phyloP scores from a whole-genome alignment of 768 basidiomycete species.

The Pisolithus orientalis region DNA sequence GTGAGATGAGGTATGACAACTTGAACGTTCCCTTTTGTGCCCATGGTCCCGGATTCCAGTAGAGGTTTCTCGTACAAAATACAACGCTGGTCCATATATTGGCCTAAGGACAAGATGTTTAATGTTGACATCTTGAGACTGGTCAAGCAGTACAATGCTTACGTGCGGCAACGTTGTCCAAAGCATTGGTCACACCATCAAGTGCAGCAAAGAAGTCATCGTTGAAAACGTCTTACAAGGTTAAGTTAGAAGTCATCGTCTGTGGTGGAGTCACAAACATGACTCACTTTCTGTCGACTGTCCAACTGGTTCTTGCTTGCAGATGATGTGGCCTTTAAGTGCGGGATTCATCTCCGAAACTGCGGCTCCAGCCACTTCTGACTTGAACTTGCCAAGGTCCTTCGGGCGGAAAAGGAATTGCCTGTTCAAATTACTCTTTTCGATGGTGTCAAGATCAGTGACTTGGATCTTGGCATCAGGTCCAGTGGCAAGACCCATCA shows the following conservation, averaged over 20 bases:
- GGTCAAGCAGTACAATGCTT: conserved; percentile 24
- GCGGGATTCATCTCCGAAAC: conserved; percentile 96
- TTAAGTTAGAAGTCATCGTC: conserved; percentile 13
- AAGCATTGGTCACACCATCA: conserved; percentile 93
- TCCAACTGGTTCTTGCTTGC: conserved; percentile 92
- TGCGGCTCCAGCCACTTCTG: conserved; percentile 87
- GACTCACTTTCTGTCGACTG: conserved; percentile 83
- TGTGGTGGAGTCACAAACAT: not conserved
- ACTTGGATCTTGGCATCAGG: conserved; percentile 79
- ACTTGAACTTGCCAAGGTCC: conserved; percentile 95
- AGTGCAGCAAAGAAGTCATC: conserved; percentile 83
- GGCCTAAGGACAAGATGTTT: conserved; percentile 41
- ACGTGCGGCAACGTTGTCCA: conserved; percentile 97
- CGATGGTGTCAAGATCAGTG: conserved; percentile 97
- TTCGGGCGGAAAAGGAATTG: conserved; percentile 97
- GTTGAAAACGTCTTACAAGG: conserved; percentile 67
- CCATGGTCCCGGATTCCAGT: conserved; percentile 94
- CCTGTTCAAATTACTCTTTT: conserved; percentile 97
- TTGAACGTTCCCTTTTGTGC: conserved; percentile 97
- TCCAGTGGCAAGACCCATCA: conserved; percentile 92
- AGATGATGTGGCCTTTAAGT: conserved; percentile 75
- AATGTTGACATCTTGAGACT: conserved; percentile 3
- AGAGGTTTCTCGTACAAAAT: conserved; percentile 95
- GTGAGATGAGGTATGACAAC: conserved; percentile 91
- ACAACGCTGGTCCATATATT: conserved; percentile 98